phyloP scores from a whole-genome alignment of 2,329 filamentous ascomycete species.

The Xylaria sp. region DNA sequence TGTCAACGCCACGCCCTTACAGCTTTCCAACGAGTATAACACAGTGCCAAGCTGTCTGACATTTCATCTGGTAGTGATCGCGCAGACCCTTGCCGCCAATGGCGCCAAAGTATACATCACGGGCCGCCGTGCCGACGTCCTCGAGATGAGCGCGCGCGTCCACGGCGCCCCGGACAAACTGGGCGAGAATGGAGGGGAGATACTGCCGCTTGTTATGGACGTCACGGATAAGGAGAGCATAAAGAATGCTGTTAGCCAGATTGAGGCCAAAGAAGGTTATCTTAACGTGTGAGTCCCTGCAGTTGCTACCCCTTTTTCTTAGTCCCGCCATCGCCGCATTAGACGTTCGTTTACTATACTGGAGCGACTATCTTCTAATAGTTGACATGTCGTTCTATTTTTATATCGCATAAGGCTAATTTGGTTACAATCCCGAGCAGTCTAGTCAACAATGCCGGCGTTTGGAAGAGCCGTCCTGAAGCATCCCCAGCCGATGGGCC shows the following conservation, averaged over 20 bases:
- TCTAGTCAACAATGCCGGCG: slow-evolving; percentile 65
- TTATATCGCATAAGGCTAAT: slow-evolving; percentile 5
- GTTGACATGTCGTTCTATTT: neutral
- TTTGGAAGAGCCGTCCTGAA: slow-evolving; percentile 47
- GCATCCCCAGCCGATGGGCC: slow-evolving; percentile 42
- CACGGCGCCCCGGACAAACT: slow-evolving; percentile 56
- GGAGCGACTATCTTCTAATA: neutral
- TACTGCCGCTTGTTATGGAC: slow-evolving; percentile 58
- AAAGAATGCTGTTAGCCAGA: slow-evolving; percentile 59
- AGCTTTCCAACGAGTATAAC: neutral
- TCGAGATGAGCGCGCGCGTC: slow-evolving; percentile 55
- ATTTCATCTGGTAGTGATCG: slow-evolving; percentile 51
- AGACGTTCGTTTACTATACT: neutral
- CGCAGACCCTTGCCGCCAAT: slow-evolving; percentile 58
- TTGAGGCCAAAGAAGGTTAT: slow-evolving; percentile 62
- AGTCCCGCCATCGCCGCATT: neutral
- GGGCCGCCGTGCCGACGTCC: slow-evolving; percentile 57
- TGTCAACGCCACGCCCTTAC: neutral
- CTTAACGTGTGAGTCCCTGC: slow-evolving; percentile 57
- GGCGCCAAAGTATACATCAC: slow-evolving; percentile 54
- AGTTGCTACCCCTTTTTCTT: neutral
- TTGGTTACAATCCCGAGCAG: slow-evolving; percentile 24
- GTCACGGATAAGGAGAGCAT: slow-evolving; percentile 63
- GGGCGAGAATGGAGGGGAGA: slow-evolving; percentile 56
- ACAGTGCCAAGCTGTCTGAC: slow-evolving; percentile 7